Conservation (phyloP, 805 yeast genomes). For the Sungouiella blattae region DNA sequence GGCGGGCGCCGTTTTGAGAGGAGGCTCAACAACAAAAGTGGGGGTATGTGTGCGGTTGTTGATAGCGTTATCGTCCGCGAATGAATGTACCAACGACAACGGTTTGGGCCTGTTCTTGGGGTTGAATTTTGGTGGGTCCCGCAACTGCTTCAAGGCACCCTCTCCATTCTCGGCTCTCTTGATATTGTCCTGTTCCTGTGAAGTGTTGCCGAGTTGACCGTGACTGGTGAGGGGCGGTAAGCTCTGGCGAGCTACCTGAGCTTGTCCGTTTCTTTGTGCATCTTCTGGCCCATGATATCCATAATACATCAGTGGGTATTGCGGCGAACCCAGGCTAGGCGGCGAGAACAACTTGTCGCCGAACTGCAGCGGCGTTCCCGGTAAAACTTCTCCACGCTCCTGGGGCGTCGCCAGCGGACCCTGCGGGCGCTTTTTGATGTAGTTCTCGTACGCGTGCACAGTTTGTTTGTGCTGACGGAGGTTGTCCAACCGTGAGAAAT, state of each 20-base stretch:
- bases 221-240: not conserved
- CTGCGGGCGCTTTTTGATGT: conserved; percentile 6
- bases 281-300: too few species aligned
- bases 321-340: conserved; percentile 4
- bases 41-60: not conserved
- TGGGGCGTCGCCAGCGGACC: conserved; percentile 1
- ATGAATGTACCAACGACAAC: conserved; percentile 32
- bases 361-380: conserved; percentile 1
- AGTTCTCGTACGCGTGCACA: conserved; percentile 43
- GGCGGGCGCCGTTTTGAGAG: conserved; percentile 24
- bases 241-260: not conserved
- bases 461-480: conserved; percentile 89
- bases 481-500: conserved; percentile 82
- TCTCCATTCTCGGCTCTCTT: not conserved
- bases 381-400: conserved; percentile 1
- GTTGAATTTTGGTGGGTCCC: conserved; percentile 24
- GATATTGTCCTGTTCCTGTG: too few species aligned
- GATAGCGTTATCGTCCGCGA: conserved; percentile 15
- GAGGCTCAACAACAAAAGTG: conserved; percentile 6
- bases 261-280: not conserved
- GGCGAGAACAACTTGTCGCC: conserved; percentile 3
- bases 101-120: conserved; percentile 44
- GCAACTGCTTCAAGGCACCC: conserved; percentile 4
- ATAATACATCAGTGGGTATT: not conserved
- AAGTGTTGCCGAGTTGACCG: not conserved